Percentiles rank a stretch among this genome's conserved stretches.
phyloP scores from a whole-genome alignment of 2,329 filamentous ascomycete genomes.

The Sarocladiaceae sp. region DNA sequence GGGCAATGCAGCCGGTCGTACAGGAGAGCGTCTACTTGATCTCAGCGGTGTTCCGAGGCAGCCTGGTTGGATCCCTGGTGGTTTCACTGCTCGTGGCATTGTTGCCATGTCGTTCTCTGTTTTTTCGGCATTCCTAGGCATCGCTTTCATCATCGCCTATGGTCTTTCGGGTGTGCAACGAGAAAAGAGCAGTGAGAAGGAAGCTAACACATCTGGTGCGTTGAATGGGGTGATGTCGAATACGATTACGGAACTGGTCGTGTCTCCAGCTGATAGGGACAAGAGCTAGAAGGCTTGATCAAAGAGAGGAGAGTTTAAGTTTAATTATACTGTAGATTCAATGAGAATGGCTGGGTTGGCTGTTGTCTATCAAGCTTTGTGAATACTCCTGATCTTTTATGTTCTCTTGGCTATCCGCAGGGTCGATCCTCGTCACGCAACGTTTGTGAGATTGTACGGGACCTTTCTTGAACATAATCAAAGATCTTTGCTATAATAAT shows the following conservation, averaged over 20 bases:
- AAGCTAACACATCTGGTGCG: not conserved
- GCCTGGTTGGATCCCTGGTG: constrained; percentile 2
- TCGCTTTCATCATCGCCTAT: constrained; percentile 3
- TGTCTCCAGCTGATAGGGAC: not conserved
- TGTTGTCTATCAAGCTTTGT: too few species aligned
- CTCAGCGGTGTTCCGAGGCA: constrained; percentile 24
- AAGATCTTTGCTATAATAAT: too few species aligned
- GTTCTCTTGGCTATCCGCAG: constrained; percentile 2
- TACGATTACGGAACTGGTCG: not conserved
- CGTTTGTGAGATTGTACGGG: constrained; percentile 17
- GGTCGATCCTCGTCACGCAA: constrained; percentile 10
- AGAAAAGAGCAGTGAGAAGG: not conserved
- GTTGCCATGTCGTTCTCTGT: constrained; percentile 9
- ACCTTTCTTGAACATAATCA: too few species aligned
- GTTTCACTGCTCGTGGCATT: constrained; percentile 5
- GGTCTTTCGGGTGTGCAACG: not conserved
- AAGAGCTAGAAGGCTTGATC: not conserved
- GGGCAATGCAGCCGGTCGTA: constrained; percentile 61
- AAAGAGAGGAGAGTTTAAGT: not conserved
- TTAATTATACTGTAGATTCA: too few species aligned
- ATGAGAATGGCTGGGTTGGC: too few species aligned
- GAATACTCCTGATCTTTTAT: too few species aligned
- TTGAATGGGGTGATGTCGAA: not conserved
- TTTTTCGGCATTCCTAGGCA: constrained; percentile 6
- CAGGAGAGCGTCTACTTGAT: constrained; percentile 42